Conservation (phyloP, 2,329 filamentous ascomycete species). For the Alternaria sp. region DNA sequence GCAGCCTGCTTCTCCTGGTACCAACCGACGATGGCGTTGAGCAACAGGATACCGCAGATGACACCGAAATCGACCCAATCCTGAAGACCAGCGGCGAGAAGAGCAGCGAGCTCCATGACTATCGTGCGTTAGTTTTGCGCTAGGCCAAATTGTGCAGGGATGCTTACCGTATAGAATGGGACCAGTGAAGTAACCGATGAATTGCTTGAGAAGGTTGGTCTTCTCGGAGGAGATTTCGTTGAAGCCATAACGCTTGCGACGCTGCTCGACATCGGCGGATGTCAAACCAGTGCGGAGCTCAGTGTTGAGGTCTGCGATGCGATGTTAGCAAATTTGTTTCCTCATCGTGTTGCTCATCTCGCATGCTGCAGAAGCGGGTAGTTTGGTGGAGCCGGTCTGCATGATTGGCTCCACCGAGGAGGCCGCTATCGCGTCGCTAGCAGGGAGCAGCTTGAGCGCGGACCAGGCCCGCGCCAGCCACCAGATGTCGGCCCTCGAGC, state of each 20-base stretch:
- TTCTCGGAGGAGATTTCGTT: constrained; percentile 78
- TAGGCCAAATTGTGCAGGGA: constrained; percentile 17
- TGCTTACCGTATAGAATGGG: constrained; percentile 77
- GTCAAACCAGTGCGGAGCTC: constrained; percentile 70
- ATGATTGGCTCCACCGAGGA: constrained; percentile 26
- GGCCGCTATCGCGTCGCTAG: constrained; percentile 16
- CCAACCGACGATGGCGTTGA: constrained; percentile 79
- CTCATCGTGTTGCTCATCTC: constrained; percentile 3
- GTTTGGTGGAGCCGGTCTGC: constrained; percentile 24
- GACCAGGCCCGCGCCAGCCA: constrained; percentile 19
- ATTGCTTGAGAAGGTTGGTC: constrained; percentile 76
- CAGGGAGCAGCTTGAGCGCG: constrained; percentile 22
- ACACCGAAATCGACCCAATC: constrained; percentile 79
- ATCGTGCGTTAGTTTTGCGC: constrained; percentile 16
- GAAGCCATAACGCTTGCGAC: constrained; percentile 70
- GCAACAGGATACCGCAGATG: constrained; percentile 75
- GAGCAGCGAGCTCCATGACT: constrained; percentile 80
- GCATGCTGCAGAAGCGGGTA: constrained; percentile 16
- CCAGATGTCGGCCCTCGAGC: constrained; percentile 4
- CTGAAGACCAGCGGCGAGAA: constrained; percentile 74
- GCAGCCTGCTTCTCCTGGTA: constrained; percentile 83
- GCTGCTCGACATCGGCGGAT: constrained; percentile 64
- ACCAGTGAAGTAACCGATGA: constrained; percentile 76
- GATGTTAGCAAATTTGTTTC: constrained; percentile 47
- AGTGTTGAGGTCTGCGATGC: constrained; percentile 60